A percentile compares a stretch with the other conserved stretches of the same genome.
phyloP scores from a whole-genome alignment of 1,284 basidiomycete species.

The Ceratobasidium sp. region DNA sequence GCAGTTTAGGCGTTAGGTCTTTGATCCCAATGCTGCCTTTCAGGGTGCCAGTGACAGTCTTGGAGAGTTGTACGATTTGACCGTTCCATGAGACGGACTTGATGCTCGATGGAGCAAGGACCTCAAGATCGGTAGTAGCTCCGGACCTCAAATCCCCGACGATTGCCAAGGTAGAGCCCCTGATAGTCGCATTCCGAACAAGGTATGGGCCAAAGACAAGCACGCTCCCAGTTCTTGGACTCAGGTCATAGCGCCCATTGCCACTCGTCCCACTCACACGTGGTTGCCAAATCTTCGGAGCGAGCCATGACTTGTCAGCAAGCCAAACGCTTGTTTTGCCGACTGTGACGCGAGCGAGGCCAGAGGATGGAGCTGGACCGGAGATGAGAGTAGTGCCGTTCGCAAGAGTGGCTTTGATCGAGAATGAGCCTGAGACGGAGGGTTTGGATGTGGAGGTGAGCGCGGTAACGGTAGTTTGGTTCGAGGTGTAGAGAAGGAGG shows the following conservation, averaged over 20 bases:
- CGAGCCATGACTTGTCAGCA: constrained; percentile 36
- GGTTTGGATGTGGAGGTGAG: constrained; percentile 3
- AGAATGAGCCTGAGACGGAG: constrained; percentile 47
- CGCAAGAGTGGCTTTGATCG: constrained; percentile 47
- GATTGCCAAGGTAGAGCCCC: constrained; percentile 37
- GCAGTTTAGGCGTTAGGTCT: constrained; percentile 53
- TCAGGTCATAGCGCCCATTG: constrained; percentile 24
- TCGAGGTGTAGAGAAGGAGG: constrained; percentile 60
- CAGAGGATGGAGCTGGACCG: constrained; percentile 56
- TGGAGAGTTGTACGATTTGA: constrained; percentile 19
- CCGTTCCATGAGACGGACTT: constrained; percentile 52
- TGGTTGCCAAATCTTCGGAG: constrained; percentile 28
- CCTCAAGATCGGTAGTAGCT: constrained; percentile 36
- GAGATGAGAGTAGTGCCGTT: constrained; percentile 55
- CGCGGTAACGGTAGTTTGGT: constrained; percentile 56
- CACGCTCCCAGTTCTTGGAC: constrained; percentile 44
- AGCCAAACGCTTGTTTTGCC: constrained; percentile 35
- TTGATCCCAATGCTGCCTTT: constrained; percentile 46
- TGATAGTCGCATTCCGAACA: constrained; percentile 47
- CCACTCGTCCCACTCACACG: constrained; percentile 10
- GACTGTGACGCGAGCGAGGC: constrained; percentile 56
- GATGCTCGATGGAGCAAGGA: constrained; percentile 45
- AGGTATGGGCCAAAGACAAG: constrained; percentile 49
- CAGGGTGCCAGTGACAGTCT: constrained; percentile 31
- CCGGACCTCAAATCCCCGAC: constrained; percentile 45